These are phyloP conservation scores for Phoma sp. DNA, from an alignment of 2,329 filamentous ascomycete genomes.

Conservation along the genomic window DNA sequence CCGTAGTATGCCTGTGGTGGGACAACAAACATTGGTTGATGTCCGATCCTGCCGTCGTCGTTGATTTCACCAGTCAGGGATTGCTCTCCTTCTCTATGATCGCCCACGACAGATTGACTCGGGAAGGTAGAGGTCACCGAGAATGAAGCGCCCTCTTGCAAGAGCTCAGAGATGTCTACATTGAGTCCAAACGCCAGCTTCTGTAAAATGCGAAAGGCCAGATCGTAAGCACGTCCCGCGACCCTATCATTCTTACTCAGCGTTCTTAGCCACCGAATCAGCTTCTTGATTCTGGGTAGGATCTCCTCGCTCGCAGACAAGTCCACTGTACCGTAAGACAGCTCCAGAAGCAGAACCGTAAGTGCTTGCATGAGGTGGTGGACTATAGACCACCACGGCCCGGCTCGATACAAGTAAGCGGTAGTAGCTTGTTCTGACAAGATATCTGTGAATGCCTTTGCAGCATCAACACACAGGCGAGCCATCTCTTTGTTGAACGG, in stretches of 20 bases:
- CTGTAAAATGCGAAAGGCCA: neutral
- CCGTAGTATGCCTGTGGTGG: no score
- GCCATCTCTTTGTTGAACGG: conserved; percentile 43
- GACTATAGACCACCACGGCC: conserved; percentile 52
- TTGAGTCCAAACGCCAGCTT: no score
- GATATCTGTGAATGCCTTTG: conserved; percentile 37
- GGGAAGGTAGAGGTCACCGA: no score
- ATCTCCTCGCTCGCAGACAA: neutral
- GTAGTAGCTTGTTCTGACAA: conserved; percentile 39
- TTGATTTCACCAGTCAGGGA: no score
- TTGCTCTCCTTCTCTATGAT: no score
- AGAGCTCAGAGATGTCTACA: no score
- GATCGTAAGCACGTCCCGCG: neutral
- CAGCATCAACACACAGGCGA: conserved; percentile 44
- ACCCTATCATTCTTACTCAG: neutral
- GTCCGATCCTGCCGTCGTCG: no score
- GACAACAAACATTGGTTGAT: no score
- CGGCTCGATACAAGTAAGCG: conserved; percentile 23
- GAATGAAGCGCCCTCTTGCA: no score
- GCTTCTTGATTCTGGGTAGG: neutral
- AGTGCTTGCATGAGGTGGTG: conserved; percentile 50
- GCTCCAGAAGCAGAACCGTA: conserved; percentile 47
- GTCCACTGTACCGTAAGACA: conserved; percentile 38
- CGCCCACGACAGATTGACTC: no score
- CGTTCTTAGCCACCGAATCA: neutral